A percentile compares a stretch with the other conserved stretches of the same genome.
These are phyloP conservation scores for Triticum aestivum DNA, from an alignment of 176 grass and related monocot genomes.

Conservation along the genomic window IWGSC_CS_RefSeq_v2.1 NC_057811.1:7565851-7566350, in stretches of 20 bases:
- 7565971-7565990: constrained; percentile 54
- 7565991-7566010: constrained; percentile 74
- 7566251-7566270: not conserved
- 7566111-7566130: not conserved
- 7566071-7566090: constrained; percentile 78
- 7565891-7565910: not conserved
- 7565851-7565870: not conserved
- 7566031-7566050: constrained; percentile 84
- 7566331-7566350: not conserved
- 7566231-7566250: not conserved
- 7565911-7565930: not conserved
- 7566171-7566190: not conserved
- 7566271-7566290: not conserved
- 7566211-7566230: not conserved
- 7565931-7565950: constrained; percentile 13
- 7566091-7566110: constrained; percentile 87
- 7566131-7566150: not conserved
- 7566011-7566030: constrained; percentile 49
- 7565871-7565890: not conserved
- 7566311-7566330: not conserved
- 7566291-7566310: not conserved
- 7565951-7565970: too few relatives aligned
- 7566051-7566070: constrained; percentile 90
- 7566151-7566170: not conserved
- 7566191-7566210: not conserved